Evolutionary conservation across 331 rosid genomes (phyloP).

Genomic region (Malus hybrid): DNA sequence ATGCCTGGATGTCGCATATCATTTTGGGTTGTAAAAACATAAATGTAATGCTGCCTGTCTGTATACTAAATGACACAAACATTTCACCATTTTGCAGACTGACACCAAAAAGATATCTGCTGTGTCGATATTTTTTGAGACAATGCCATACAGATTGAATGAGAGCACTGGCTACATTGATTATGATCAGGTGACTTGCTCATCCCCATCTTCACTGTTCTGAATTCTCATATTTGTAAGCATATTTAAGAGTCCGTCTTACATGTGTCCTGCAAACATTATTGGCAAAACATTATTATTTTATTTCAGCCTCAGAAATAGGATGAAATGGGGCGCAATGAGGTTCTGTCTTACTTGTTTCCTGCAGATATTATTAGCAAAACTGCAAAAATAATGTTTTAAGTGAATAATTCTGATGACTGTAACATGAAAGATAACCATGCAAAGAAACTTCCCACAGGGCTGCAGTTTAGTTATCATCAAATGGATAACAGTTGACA

Average conservation of each 20-base stretch:
- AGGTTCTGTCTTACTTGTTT: not conserved
- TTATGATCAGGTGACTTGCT: constrained; percentile 72
- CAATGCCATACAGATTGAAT: constrained; percentile 89
- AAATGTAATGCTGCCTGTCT: not conserved
- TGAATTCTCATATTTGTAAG: not conserved
- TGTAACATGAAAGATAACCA: not conserved
- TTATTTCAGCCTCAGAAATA: constrained; percentile 9
- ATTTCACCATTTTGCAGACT: constrained; percentile 47
- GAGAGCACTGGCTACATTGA: constrained; percentile 93
- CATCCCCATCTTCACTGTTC: not conserved
- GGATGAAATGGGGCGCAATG: constrained; percentile 8
- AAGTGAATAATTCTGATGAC: not conserved
- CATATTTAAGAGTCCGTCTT: no score
- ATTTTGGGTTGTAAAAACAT: no score
- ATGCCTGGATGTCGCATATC: no score
- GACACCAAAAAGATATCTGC: constrained; percentile 41
- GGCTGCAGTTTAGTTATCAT: not conserved
- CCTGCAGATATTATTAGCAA: not conserved
- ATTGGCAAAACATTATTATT: not conserved
- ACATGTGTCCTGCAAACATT: not conserved
- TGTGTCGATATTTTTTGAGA: constrained; percentile 71
- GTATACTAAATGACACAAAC: no score
- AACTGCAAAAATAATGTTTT: not conserved
- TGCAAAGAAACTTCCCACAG: not conserved
- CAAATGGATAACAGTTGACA: not conserved